phyloP scores from a whole-genome alignment of 2,329 filamentous ascomycete species.

The Trichoderma asperellum region DNA sequence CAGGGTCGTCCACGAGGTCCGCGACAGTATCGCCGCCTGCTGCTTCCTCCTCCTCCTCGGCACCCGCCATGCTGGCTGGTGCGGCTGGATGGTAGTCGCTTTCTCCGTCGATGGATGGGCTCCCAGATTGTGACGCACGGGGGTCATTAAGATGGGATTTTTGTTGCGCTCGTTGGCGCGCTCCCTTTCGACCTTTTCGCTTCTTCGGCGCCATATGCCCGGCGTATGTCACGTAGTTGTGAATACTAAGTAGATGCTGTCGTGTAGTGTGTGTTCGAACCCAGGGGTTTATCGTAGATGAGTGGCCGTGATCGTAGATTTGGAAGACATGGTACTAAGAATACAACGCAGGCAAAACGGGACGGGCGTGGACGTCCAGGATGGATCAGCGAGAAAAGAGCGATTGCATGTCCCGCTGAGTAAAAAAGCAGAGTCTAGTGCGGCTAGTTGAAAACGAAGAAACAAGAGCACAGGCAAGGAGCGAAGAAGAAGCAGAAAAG shows the following conservation, averaged over 20 bases:
- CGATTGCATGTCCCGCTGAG: neutral
- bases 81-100: slow-evolving; percentile 43
- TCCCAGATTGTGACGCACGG: slow-evolving; percentile 22
- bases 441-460: neutral
- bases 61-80: slow-evolving; percentile 45
- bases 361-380: neutral
- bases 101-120: slow-evolving; percentile 42
- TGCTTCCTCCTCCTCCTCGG: slow-evolving; percentile 42
- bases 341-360: neutral
- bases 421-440: neutral
- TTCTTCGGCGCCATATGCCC: slow-evolving; percentile 18
- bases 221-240: neutral
- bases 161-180: slow-evolving; percentile 6
- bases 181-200: slow-evolving; percentile 4
- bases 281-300: neutral
- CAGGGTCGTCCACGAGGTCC: slow-evolving; percentile 25
- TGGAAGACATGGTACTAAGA: slow-evolving; percentile 13
- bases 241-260: neutral
- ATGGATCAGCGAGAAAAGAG: slow-evolving; percentile 12
- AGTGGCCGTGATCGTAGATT: neutral
- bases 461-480: neutral
- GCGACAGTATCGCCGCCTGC: slow-evolving; percentile 25
- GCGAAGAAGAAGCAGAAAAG: neutral
- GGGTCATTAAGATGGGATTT: neutral
- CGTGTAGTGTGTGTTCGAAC: neutral